A percentile compares a stretch with the other conserved stretches of the same genome.
Evolutionary conservation across 208 protist species (phyloP).

Genomic region (Naegleria fowleri): DNA sequence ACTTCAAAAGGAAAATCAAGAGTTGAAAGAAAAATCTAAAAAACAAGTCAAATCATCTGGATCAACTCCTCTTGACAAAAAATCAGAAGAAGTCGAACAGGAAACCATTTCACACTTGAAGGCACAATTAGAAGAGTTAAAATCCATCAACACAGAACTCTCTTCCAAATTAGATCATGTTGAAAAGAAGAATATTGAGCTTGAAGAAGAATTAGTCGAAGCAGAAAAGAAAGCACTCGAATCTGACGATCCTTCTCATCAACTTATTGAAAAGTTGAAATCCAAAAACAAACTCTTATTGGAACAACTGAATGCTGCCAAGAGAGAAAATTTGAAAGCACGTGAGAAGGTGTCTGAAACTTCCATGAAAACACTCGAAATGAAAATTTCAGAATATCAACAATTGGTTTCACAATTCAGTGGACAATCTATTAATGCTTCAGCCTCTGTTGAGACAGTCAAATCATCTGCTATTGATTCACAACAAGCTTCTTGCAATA

Average conservation of each 20-base stretch:
- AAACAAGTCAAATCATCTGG: neutral
- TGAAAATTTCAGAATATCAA: neutral
- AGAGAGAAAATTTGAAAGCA: neutral
- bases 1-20: neutral
- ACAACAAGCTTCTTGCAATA: too few relatives aligned
- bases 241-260: neutral
- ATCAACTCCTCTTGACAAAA: neutral
- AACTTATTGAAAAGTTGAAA: neutral
- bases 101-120: neutral
- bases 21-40: neutral
- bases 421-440: too few relatives aligned
- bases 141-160: neutral
- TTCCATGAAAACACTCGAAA: neutral
- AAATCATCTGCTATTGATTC: neutral
- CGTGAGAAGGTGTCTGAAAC: neutral
- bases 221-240: neutral
- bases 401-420: neutral
- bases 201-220: neutral
- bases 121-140: neutral
- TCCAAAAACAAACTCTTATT: neutral
- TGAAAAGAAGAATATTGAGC: neutral
- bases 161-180: neutral
- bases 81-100: neutral
- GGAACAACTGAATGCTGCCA: neutral
- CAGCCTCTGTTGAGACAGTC: too few relatives aligned